A percentile compares a stretch with the other conserved stretches of the same genome.
phyloP scores from a whole-genome alignment of 2,329 filamentous ascomycete genomes.

The Aspergillus calidoustus region DNA sequence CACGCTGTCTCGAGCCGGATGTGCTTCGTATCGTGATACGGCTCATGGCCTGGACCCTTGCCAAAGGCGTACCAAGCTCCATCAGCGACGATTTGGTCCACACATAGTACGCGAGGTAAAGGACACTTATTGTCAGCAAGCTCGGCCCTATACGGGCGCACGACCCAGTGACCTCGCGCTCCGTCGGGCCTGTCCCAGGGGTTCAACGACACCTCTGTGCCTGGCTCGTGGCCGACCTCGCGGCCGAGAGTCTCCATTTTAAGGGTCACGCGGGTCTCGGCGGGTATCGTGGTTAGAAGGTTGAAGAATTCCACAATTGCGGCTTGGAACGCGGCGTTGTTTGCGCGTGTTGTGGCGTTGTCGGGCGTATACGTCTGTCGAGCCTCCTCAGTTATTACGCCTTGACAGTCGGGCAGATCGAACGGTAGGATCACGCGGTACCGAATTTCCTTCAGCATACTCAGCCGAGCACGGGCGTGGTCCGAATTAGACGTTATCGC shows the following conservation, averaged over 20 bases:
- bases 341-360: conserved; percentile 15
- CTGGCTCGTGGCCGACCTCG: conserved; percentile 13
- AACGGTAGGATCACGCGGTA: conserved; percentile 19
- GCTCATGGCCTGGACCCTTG: background rate
- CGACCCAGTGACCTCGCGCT: background rate
- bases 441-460: conserved; percentile 8
- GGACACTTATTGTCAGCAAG: background rate
- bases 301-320: conserved; percentile 10
- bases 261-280: conserved; percentile 9
- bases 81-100: background rate
- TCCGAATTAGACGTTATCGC: conserved; percentile 9
- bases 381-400: background rate
- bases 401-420: conserved; percentile 18
- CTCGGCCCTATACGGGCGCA: conserved; percentile 18
- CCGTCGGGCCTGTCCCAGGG: background rate
- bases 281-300: conserved; percentile 9
- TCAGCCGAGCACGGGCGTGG: background rate
- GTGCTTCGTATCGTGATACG: background rate
- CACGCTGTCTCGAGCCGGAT: background rate
- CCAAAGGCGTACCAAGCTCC: background rate
- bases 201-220: background rate
- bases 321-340: conserved; percentile 16
- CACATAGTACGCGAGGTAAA: background rate
- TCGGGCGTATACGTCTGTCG: background rate
- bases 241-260: conserved; percentile 8